Evolutionary conservation across 495 filamentous ascomycete species (phyloP).

Genomic region (Chaetomium fimeti): DNA sequence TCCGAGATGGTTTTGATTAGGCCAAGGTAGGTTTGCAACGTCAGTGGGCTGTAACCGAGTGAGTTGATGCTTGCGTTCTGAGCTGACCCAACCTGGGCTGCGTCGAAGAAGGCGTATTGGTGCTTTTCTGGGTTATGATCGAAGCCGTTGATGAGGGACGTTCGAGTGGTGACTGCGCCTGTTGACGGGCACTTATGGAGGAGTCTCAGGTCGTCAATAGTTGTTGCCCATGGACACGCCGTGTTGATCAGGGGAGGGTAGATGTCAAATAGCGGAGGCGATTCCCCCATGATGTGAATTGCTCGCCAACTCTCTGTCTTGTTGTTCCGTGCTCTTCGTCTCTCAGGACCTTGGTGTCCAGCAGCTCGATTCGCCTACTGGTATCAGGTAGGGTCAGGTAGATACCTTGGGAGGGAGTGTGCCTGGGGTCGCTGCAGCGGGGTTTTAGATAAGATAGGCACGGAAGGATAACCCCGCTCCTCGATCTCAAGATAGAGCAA

Average conservation of each 20-base stretch:
- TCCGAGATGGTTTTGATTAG: constrained; percentile 40
- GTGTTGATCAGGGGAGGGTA: constrained; percentile 68
- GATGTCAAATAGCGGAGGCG: constrained; percentile 46
- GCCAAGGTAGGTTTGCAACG: constrained; percentile 65
- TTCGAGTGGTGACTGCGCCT: constrained; percentile 69
- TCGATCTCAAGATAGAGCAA: not conserved
- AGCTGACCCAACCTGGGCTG: constrained; percentile 41
- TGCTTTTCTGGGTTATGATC: constrained; percentile 58
- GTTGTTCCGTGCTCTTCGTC: no score
- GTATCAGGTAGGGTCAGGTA: not conserved
- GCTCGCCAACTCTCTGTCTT: not conserved
- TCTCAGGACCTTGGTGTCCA: no score
- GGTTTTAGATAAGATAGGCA: constrained; percentile 17
- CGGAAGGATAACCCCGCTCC: constrained; percentile 4
- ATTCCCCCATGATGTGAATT: constrained; percentile 5
- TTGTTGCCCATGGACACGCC: constrained; percentile 68
- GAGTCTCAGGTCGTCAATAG: constrained; percentile 51
- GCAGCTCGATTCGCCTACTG: no score
- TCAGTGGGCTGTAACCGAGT: constrained; percentile 66
- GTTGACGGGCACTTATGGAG: constrained; percentile 59
- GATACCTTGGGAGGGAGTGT: not conserved
- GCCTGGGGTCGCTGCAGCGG: not conserved
- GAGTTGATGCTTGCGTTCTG: constrained; percentile 63
- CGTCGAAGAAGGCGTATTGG: constrained; percentile 63
- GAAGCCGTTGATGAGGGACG: constrained; percentile 60